phyloP scores from a whole-genome alignment of 345 rosid species.

The Reutealis trisperma region DNA sequence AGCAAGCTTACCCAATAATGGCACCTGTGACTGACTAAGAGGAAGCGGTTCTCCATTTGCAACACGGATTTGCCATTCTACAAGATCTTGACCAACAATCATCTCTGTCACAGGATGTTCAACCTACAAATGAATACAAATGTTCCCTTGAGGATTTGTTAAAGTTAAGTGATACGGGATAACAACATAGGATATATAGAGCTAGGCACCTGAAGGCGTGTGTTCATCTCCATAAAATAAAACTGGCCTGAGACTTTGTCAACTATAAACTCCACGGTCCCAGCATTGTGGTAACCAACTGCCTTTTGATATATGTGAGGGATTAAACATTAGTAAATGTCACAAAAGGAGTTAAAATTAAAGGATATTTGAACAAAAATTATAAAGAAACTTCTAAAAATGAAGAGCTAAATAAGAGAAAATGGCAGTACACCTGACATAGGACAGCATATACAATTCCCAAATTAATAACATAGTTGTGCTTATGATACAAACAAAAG shows the following conservation, averaged over 20 bases:
- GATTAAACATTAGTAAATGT: slow-evolving; percentile 33
- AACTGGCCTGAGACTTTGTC: slow-evolving; percentile 74
- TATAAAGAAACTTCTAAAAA: neutral
- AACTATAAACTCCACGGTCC: slow-evolving; percentile 94
- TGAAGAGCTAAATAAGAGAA: slow-evolving; percentile 9
- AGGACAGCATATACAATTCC: neutral
- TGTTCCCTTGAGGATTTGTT: slow-evolving; percentile 15
- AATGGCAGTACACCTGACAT: neutral
- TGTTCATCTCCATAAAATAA: slow-evolving; percentile 98
- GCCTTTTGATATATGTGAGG: slow-evolving; percentile 60
- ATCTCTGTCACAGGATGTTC: slow-evolving; percentile 99
- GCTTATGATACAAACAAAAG: neutral
- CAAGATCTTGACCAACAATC: slow-evolving; percentile 95
- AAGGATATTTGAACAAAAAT: slow-evolving; percentile 1
- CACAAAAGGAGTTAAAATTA: neutral
- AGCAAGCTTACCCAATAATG: slow-evolving; percentile 59
- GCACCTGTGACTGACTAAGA: slow-evolving; percentile 69
- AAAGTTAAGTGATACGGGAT: slow-evolving; percentile 10
- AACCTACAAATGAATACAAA: slow-evolving; percentile 53
- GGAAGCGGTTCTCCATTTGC: slow-evolving; percentile 93
- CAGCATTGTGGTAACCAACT: slow-evolving; percentile 92
- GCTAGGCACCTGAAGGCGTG: slow-evolving; percentile 78
- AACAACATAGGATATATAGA: slow-evolving; percentile 10
- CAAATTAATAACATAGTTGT: neutral
- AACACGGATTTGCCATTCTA: slow-evolving; percentile 91